Percentiles rank a stretch among this genome's conserved stretches.
Evolutionary conservation across 768 basidiomycete species (phyloP).

Genomic region (Boletus rufocinnamomeus): DNA sequence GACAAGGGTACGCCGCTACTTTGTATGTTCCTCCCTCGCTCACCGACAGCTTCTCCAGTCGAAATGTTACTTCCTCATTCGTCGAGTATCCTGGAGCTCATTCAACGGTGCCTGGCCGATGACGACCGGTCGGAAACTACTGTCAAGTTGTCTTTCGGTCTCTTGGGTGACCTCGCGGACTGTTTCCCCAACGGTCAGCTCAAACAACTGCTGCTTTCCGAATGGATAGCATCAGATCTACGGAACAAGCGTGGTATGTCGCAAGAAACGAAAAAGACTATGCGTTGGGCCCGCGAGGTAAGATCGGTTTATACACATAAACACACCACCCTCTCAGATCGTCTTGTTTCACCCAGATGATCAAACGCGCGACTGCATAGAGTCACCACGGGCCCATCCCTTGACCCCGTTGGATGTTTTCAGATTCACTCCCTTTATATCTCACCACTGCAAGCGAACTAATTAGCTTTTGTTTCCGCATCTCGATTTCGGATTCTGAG

Average conservation of each 20-base stretch:
- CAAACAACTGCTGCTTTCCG: conserved; percentile 72
- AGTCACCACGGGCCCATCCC: conserved; percentile 23
- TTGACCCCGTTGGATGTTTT: conserved; percentile 26
- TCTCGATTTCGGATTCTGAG: conserved; percentile 19
- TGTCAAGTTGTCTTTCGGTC: conserved; percentile 74
- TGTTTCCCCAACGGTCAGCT: conserved; percentile 80
- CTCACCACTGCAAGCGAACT: conserved; percentile 53
- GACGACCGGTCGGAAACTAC: conserved; percentile 84
- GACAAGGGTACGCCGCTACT: conserved; percentile 55
- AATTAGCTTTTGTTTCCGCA: conserved; percentile 29
- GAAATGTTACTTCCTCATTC: conserved; percentile 64
- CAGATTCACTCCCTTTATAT: conserved; percentile 36
- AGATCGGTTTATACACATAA: conserved; percentile 20
- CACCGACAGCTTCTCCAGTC: conserved; percentile 6
- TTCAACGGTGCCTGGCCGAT: conserved; percentile 72
- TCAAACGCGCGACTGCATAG: conserved; percentile 78
- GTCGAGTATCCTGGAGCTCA: conserved; percentile 73
- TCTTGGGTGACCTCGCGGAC: conserved; percentile 93
- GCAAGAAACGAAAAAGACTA: conserved; percentile 80
- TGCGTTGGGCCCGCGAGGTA: conserved; percentile 95
- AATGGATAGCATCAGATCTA: conserved; percentile 78
- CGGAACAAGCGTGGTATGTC: conserved; percentile 73
- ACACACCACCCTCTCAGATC: not conserved
- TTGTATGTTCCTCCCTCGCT: not conserved
- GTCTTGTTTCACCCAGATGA: conserved; percentile 51